These are phyloP conservation scores for Ustilago cynodontis DNA, from an alignment of 1,284 basidiomycete species.

Conservation along the genomic window DNA sequence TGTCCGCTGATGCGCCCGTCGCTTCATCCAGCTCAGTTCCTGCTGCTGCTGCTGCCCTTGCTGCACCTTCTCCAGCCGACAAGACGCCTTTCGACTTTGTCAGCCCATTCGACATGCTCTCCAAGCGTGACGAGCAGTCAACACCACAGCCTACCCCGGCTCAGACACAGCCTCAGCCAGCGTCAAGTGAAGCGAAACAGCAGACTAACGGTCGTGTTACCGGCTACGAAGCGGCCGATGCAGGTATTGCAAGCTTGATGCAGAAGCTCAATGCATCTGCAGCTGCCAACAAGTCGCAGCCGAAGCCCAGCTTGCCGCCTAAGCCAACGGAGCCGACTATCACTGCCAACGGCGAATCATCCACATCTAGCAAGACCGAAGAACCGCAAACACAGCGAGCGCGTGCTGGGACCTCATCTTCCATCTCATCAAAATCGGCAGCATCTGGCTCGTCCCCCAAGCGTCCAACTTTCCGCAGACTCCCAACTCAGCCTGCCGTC, in stretches of 20 bases:
- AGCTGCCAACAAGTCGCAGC: conserved; percentile 12
- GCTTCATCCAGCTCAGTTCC: conserved; percentile 5
- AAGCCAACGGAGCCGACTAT: not conserved
- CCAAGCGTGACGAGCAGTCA: conserved; percentile 8
- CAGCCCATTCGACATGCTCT: conserved; percentile 44
- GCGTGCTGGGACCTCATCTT: not conserved
- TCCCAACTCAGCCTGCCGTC: conserved; percentile 7
- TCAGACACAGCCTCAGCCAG: not conserved
- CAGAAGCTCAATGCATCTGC: conserved; percentile 31
- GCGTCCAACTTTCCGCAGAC: conserved; percentile 15
- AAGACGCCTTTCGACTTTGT: conserved; percentile 46
- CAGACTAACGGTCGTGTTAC: not conserved
- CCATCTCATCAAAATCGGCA: not conserved
- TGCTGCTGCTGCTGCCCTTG: too few species aligned
- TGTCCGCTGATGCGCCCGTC: not conserved
- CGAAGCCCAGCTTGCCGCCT: not conserved
- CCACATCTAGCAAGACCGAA: not conserved
- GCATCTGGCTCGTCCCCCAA: conserved; percentile 1
- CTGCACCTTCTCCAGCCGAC: conserved; percentile 8
- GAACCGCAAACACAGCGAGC: not conserved
- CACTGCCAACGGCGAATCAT: not conserved
- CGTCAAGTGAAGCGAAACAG: not conserved
- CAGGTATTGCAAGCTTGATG: conserved; percentile 23
- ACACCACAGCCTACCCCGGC: conserved; percentile 13
- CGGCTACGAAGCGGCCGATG: conserved; percentile 29